Percentiles rank a stretch among this genome's conserved stretches.
Evolutionary conservation across 1,284 basidiomycete genomes (phyloP).

Genomic region (Cutaneotrichosporon cutaneum): DNA sequence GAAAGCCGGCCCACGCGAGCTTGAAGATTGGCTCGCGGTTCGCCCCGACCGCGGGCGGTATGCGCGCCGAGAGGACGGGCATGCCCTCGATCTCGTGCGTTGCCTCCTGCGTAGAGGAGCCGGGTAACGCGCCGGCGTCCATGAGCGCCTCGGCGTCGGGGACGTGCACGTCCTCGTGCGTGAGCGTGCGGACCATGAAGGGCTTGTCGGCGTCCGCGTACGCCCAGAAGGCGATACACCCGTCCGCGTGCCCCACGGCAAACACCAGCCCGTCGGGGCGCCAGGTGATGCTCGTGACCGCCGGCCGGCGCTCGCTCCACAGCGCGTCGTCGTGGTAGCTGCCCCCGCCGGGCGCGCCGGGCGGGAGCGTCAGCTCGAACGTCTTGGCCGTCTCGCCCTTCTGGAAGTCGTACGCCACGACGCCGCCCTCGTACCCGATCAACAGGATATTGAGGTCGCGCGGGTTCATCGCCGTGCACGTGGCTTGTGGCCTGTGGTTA

Average conservation of each 20-base stretch:
- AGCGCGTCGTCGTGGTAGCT: conserved; percentile 61
- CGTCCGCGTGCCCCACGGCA: conserved; percentile 68
- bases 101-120: conserved; percentile 14
- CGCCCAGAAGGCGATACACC: conserved; percentile 82
- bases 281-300: conserved; percentile 73
- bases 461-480: conserved; percentile 70
- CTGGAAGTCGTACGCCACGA: conserved; percentile 71
- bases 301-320: conserved; percentile 67
- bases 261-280: conserved; percentile 58
- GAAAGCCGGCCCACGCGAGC: conserved; percentile 76
- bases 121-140: conserved; percentile 46
- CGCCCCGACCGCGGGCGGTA: conserved; percentile 25
- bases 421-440: conserved; percentile 76
- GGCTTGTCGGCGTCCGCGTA: conserved; percentile 77
- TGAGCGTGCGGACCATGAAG: conserved; percentile 71
- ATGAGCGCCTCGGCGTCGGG: conserved; percentile 53
- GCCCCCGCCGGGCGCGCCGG: conserved; percentile 76
- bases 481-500: conserved; percentile 10
- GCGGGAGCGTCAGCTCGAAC: conserved; percentile 67
- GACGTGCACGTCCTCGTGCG: conserved; percentile 55
- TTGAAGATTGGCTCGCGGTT: conserved; percentile 82
- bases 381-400: conserved; percentile 62
- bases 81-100: conserved; percentile 31
- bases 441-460: conserved; percentile 76
- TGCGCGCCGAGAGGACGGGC: conserved; percentile 15